Percentiles rank a stretch among this genome's conserved stretches.
phyloP scores from a whole-genome alignment of 306 rosid genomes.

The Cyamopsis tetragonoloba region DNA sequence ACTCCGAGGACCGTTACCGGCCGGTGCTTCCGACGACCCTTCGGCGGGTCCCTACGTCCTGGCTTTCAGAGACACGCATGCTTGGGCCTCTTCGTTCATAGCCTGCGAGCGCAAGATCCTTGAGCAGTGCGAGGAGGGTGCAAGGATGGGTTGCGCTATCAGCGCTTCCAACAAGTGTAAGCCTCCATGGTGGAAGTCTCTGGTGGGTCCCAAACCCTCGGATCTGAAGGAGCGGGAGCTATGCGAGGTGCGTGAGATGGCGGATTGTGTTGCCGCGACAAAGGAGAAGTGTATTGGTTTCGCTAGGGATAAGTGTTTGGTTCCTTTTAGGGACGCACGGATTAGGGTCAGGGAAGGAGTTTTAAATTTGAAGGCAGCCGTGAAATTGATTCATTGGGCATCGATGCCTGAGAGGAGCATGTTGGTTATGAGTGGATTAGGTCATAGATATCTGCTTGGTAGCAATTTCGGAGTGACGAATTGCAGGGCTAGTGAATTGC shows the following conservation, averaged over 20 bases:
- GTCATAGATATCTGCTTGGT: not conserved
- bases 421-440: slow-evolving; percentile 18
- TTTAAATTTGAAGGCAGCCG: slow-evolving; percentile 34
- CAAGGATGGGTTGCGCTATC: slow-evolving; percentile 53
- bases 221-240: slow-evolving; percentile 57
- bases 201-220: slow-evolving; percentile 35
- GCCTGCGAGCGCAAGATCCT: slow-evolving; percentile 53
- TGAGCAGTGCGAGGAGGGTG: slow-evolving; percentile 68
- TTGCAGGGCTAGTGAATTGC: slow-evolving; percentile 44
- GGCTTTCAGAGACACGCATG: slow-evolving; percentile 55
- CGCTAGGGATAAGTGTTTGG: slow-evolving; percentile 57
- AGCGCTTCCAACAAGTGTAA: slow-evolving; percentile 41
- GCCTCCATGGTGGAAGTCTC: slow-evolving; percentile 77
- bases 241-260: slow-evolving; percentile 54
- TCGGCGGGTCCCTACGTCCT: slow-evolving; percentile 52
- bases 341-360: slow-evolving; percentile 34
- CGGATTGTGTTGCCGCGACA: slow-evolving; percentile 21
- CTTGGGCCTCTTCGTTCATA: slow-evolving; percentile 62
- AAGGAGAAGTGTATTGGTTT: slow-evolving; percentile 47
- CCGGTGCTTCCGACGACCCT: slow-evolving; percentile 32
- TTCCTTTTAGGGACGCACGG: slow-evolving; percentile 63
- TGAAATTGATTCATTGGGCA: slow-evolving; percentile 42
- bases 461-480: slow-evolving; percentile 21
- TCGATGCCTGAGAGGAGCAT: slow-evolving; percentile 27
- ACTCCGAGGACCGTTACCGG: slow-evolving; percentile 62